Evolutionary conservation across 1,284 basidiomycete species (phyloP).

Genomic region (Leccinum subrobustum): DNA sequence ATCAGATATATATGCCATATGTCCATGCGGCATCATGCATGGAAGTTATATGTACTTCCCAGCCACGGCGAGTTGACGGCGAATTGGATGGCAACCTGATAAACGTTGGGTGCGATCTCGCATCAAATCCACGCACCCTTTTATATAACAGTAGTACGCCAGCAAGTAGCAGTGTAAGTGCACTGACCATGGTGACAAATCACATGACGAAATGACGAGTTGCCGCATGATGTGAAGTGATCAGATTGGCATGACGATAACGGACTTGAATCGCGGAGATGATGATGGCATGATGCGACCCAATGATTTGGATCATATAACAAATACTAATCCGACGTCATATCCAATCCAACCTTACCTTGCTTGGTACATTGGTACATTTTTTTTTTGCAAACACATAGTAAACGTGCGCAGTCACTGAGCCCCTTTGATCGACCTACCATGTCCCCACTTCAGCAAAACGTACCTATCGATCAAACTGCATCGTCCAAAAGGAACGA

Average conservation of each 20-base stretch:
- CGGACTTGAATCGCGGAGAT: background rate
- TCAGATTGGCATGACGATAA: background rate
- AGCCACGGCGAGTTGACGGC: background rate
- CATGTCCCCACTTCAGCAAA: background rate
- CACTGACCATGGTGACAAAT: background rate
- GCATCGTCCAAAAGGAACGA: background rate
- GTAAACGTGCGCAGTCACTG: background rate
- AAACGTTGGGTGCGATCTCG: background rate
- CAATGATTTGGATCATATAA: background rate
- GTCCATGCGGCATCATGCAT: background rate
- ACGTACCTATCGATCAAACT: background rate
- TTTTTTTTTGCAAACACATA: background rate
- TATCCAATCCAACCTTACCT: background rate
- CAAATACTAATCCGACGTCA: background rate
- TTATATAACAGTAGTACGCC: background rate
- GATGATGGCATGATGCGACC: background rate
- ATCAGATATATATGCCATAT: background rate
- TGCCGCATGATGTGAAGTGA: background rate
- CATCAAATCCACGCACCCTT: background rate
- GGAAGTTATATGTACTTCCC: background rate
- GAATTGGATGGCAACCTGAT: background rate
- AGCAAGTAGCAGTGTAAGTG: background rate
- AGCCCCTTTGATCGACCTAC: background rate
- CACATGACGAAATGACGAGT: background rate
- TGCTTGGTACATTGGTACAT: background rate